Conservation (phyloP, 139 green algal genomes). For the Haematococcus sp. region DNA sequence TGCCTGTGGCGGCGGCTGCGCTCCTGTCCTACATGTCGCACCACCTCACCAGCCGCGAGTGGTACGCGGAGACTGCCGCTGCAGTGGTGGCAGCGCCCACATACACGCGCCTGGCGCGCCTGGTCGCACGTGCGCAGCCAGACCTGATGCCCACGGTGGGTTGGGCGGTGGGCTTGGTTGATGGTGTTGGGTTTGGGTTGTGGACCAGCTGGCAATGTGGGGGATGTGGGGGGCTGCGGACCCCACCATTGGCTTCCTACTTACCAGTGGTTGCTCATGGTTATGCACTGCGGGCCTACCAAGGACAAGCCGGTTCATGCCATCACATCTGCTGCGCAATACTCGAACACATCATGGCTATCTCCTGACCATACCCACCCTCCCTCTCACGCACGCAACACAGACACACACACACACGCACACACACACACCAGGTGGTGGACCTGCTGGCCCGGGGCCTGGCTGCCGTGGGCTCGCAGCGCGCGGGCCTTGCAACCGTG, state of each 20-base stretch:
- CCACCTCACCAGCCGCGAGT: slow-evolving; percentile 5
- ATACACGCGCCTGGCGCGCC: slow-evolving; percentile 9
- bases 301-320: no score
- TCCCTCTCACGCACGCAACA: no score
- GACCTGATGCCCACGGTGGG: slow-evolving; percentile 10
- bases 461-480: neutral
- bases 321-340: no score
- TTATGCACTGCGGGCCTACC: no score
- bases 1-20: slow-evolving; percentile 15
- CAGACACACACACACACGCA: no score
- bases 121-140: slow-evolving; percentile 8
- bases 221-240: neutral
- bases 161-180: neutral
- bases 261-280: no score
- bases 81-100: slow-evolving; percentile 6
- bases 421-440: neutral
- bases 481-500: neutral
- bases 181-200: neutral
- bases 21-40: slow-evolving; percentile 4
- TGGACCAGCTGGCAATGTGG: neutral
- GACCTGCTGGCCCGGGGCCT: neutral
- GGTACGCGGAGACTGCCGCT: slow-evolving; percentile 8
- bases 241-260: no score
- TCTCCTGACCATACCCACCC: no score
- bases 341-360: no score